These are phyloP conservation scores for Drosera capensis DNA, from an alignment of 148 eudicot species.

Conservation along the genomic window DNA sequence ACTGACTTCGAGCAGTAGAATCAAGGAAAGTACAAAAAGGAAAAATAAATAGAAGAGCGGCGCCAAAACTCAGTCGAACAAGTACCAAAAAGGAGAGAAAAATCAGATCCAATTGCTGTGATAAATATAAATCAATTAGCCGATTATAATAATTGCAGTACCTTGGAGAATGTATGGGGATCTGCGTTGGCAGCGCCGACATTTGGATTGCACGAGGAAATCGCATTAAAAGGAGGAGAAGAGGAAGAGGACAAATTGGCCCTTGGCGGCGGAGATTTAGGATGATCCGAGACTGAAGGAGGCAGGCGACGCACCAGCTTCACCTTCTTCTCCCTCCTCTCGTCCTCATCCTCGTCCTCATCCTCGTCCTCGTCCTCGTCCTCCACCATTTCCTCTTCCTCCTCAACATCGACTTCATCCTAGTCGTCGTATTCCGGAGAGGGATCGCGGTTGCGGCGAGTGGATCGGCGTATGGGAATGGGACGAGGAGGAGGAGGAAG, in stretches of 20 bases:
- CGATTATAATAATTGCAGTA: too few relatives aligned
- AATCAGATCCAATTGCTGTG: too few relatives aligned
- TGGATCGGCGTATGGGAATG: constrained; percentile 9
- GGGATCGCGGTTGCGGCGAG: constrained; percentile 14
- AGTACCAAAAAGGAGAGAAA: too few relatives aligned
- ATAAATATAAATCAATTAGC: too few relatives aligned
- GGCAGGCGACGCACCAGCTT: constrained; percentile 50
- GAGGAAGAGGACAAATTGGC: constrained; percentile 7
- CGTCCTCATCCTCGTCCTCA: constrained; percentile 38
- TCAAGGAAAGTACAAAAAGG: too few relatives aligned
- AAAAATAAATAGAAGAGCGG: too few relatives aligned
- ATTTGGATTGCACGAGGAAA: constrained; percentile 11
- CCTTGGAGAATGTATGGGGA: constrained; percentile 7
- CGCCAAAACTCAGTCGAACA: too few relatives aligned
- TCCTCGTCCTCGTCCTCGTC: constrained; percentile 8
- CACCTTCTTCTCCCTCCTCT: constrained; percentile 52
- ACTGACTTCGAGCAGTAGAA: too few relatives aligned
- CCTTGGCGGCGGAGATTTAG: constrained; percentile 3
- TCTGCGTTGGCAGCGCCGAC: too few relatives aligned
- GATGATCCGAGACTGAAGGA: constrained; percentile 13
- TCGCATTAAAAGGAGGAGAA: constrained; percentile 11
- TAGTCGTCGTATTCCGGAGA: constrained; percentile 2
- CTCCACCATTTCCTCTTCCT: not conserved
- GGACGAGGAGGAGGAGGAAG: not conserved
- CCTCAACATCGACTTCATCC: too few relatives aligned